Conservation (phyloP, 176 grass and related monocot species). For the Echinochloa phyllopogon region DNA sequence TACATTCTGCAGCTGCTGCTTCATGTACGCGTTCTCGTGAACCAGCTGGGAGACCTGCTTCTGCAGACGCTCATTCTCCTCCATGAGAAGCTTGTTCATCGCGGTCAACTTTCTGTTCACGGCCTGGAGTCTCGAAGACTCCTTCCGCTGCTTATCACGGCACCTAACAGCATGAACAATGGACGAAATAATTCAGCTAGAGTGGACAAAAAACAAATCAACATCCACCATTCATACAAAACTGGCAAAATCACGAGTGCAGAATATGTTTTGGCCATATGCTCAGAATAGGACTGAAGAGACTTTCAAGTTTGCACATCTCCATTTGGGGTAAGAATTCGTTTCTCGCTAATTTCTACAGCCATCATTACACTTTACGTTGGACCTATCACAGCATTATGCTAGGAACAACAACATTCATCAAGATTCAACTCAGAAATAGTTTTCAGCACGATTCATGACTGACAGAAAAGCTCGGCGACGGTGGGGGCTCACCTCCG, state of each 20-base stretch:
- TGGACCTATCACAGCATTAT: background rate
- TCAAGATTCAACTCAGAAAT: background rate
- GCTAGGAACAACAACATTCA: background rate
- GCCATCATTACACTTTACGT: background rate
- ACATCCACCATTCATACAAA: background rate
- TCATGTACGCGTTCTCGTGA: slow-evolving; percentile 88
- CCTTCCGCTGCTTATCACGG: slow-evolving; percentile 94
- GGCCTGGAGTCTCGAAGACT: slow-evolving; percentile 86
- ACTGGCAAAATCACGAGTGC: background rate
- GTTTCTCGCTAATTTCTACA: slow-evolving; percentile 14
- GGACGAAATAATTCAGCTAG: background rate
- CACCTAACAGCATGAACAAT: slow-evolving; percentile 58
- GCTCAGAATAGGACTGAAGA: slow-evolving; percentile 27
- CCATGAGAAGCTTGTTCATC: slow-evolving; percentile 99
- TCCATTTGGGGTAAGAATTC: background rate
- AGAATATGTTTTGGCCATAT: slow-evolving; percentile 3
- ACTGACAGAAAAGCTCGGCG: background rate
- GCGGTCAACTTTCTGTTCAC: slow-evolving; percentile 96
- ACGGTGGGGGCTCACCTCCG: slow-evolving; percentile 63
- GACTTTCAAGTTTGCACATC: background rate
- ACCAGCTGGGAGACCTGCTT: slow-evolving; percentile 96
- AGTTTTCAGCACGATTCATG: background rate
- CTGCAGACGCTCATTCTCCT: slow-evolving; percentile 96
- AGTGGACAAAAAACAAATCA: background rate
- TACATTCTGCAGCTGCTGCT: slow-evolving; percentile 95